Base-by-base conservation (phyloP, 1,139 yeast species). In the Suhomyces wounanorum region DNA sequence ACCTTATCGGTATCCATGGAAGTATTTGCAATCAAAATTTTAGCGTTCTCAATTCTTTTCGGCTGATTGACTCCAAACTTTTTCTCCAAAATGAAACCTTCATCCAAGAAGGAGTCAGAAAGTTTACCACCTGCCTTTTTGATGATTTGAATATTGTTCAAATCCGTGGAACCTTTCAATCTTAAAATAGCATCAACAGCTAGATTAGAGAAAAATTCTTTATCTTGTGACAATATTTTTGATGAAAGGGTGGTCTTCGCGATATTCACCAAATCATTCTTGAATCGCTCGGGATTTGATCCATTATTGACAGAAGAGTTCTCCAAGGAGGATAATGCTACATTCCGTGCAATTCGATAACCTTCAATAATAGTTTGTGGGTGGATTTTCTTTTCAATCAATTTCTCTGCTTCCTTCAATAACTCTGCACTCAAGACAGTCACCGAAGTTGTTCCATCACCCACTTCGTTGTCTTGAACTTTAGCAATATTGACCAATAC, bases 361-460 rank as follows among this genome's bases (percentile, higher is more conserved):
- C 99, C 99, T 69, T 91, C 97, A 60, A 94, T 91, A 63, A 94
- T 92, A 3, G 97, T 94, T 71, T 94, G 99, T 33, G 99, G 99
- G 70, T 95, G 99, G 55, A 94, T 94, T 68, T 88, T 92, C 67
- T 87, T 89, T 58, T 91, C 97, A 51, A 94, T 87, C 58, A 94
- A 81, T 67, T 86, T 86, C 72, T 95, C 99, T 33, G 99, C 98
- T 72, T 95, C 98, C 66, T 96, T 84, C 59, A 94, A 79, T 55
- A 94, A 78, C 70, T 94, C 99, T 13, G 97, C 55, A 48, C 95
- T 83, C 52, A 94, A 76, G 13, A 94, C 97, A 0, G 98, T 91
- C 33, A 94, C 99, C n/a, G 97, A 89, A 0, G 99, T 94, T 43
- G 99, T 94, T 58, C 99, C 99, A 69, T 94, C 99, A 50, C 99